These are phyloP conservation scores for Mychonastes homosphaera DNA, from an alignment of 139 green algal species.

Conservation along the genomic window DNA sequence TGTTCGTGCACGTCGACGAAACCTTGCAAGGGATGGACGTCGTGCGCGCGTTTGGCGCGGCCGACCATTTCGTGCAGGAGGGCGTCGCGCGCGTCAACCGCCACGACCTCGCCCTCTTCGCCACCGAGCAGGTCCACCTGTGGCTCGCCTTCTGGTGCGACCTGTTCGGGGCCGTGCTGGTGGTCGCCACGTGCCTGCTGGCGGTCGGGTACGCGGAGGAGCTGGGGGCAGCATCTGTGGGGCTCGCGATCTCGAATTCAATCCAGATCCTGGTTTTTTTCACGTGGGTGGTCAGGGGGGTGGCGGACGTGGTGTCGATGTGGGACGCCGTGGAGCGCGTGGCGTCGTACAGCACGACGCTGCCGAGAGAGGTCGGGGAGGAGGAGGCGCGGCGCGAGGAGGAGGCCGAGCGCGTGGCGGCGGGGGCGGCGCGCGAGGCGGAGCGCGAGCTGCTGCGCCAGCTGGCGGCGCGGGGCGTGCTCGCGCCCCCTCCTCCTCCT, in stretches of 20 bases:
- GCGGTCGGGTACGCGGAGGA: constrained; percentile 27
- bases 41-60: constrained; percentile 46
- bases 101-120: constrained; percentile 48
- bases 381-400: not conserved
- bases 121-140: constrained; percentile 49
- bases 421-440: not conserved
- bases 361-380: constrained; percentile 5
- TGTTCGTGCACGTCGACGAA: constrained; percentile 51
- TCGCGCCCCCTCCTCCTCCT: too few relatives aligned
- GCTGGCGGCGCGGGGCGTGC: not conserved
- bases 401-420: not conserved
- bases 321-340: constrained; percentile 51
- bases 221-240: constrained; percentile 36
- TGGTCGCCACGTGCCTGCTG: constrained; percentile 44
- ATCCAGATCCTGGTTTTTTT: constrained; percentile 62
- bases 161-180: constrained; percentile 46
- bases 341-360: constrained; percentile 28
- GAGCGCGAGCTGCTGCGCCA: not conserved
- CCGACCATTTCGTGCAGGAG: constrained; percentile 44
- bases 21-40: constrained; percentile 52
- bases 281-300: constrained; percentile 50
- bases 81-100: constrained; percentile 30
- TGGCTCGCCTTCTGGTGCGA: constrained; percentile 62
- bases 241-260: constrained; percentile 52
- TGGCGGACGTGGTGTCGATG: constrained; percentile 48